phyloP scores from a whole-genome alignment of 2,329 filamentous ascomycete genomes.

The Endoconidiophora polonica region DNA sequence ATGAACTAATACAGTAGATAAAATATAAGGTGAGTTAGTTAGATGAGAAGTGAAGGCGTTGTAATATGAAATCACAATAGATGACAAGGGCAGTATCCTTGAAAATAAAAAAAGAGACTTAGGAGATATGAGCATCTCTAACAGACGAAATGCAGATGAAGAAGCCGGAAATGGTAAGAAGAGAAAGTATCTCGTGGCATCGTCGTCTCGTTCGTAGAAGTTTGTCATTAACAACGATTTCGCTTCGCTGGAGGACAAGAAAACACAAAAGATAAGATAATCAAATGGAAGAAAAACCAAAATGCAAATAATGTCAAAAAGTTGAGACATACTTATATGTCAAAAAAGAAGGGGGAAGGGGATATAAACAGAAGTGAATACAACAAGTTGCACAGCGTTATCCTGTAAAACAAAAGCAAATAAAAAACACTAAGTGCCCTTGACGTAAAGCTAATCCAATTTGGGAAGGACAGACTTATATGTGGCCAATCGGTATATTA shows the following conservation, averaged over 20 bases:
- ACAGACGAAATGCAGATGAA: not conserved
- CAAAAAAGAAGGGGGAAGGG: not conserved
- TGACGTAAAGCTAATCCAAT: too few relatives aligned
- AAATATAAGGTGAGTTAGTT: too few relatives aligned
- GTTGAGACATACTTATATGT: too few relatives aligned
- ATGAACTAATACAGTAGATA: too few relatives aligned
- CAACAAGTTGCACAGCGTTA: constrained; percentile 1
- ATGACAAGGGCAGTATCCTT: too few relatives aligned
- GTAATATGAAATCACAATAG: too few relatives aligned
- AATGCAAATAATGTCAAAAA: not conserved
- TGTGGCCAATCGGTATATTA: too few relatives aligned
- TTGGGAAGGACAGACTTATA: too few relatives aligned
- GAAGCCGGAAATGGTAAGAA: not conserved
- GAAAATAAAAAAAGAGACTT: too few relatives aligned
- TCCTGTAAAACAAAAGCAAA: not conserved
- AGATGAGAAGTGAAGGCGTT: too few relatives aligned
- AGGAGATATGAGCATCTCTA: not conserved
- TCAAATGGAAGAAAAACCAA: not conserved
- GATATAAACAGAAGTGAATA: not conserved
- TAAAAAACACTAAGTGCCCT: not conserved
- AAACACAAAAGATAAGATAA: not conserved
- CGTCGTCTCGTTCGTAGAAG: not conserved
- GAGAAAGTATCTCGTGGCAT: not conserved
- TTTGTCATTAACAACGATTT: constrained; percentile 5
- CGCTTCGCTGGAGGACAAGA: constrained; percentile 1